These are phyloP conservation scores for Knoxia roxburghii DNA, from an alignment of 257 asterid species.

Conservation along the genomic window DNA sequence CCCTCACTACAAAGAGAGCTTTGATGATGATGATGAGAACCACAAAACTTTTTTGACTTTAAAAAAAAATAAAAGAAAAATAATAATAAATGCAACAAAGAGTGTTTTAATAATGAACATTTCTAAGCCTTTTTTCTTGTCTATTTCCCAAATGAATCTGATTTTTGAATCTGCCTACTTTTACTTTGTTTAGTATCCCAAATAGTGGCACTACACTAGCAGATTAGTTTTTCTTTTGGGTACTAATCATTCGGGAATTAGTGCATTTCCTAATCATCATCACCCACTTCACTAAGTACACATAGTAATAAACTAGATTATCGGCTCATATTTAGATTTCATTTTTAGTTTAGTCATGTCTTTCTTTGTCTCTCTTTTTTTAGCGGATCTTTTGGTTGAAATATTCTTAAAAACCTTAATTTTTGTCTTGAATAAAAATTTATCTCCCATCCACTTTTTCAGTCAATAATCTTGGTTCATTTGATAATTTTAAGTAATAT, in stretches of 20 bases:
- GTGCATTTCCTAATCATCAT: conserved; percentile 44
- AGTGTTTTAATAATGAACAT: neutral
- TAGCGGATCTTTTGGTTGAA: neutral
- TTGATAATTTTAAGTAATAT: no score
- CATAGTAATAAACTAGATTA: conserved; percentile 16
- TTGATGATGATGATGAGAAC: conserved; percentile 13
- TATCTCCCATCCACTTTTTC: no score
- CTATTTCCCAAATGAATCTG: neutral
- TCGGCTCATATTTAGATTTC: conserved; percentile 10
- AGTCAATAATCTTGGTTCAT: no score
- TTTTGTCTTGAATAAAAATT: no score
- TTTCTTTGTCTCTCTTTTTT: no score
- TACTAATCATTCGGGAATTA: conserved; percentile 33
- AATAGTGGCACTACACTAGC: conserved; percentile 8
- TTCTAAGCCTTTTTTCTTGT: neutral
- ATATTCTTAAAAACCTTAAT: no score
- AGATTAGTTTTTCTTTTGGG: conserved; percentile 1
- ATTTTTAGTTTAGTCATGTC: no score
- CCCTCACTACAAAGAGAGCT: no score
- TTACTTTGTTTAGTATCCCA: neutral
- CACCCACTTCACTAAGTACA: conserved; percentile 27
- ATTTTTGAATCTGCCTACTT: neutral
- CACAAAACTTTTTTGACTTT: conserved; percentile 18
- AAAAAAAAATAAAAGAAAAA: no score
- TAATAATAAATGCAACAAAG: no score